A percentile compares a stretch with the other conserved stretches of the same genome.
These are phyloP conservation scores for Malus hybrid DNA, from an alignment of 331 rosid genomes.

Conservation along the genomic window DNA sequence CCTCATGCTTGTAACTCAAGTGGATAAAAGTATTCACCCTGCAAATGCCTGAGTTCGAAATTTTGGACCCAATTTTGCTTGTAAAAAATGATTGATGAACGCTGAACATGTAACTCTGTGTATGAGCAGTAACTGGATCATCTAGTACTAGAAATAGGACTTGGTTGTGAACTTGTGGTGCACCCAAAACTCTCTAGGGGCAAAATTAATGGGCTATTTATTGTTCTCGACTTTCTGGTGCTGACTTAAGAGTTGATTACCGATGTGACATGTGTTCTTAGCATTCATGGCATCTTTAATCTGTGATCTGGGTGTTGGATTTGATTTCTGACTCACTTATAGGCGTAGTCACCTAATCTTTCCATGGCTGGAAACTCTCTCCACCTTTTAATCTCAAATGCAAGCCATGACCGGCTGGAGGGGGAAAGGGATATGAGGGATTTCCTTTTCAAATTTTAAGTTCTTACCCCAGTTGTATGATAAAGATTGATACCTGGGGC, in stretches of 20 bases:
- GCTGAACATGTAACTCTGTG: too few relatives aligned
- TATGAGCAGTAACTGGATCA: background rate
- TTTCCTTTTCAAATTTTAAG: background rate
- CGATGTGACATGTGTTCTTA: background rate
- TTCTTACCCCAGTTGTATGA: background rate
- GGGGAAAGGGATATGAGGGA: background rate
- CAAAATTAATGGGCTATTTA: background rate
- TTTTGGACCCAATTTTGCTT: too few relatives aligned
- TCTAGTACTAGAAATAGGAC: background rate
- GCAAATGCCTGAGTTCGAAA: too few relatives aligned
- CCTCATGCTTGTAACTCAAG: too few relatives aligned
- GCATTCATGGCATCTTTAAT: conserved; percentile 2
- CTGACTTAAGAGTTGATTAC: background rate
- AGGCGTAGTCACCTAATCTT: background rate
- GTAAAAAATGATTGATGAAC: too few relatives aligned
- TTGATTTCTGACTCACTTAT: background rate
- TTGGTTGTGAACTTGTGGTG: too few relatives aligned
- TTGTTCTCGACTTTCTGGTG: background rate
- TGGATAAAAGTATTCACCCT: too few relatives aligned
- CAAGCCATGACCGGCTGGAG: background rate
- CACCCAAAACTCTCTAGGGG: background rate
- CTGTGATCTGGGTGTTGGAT: background rate
- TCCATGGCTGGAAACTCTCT: background rate
- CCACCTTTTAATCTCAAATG: background rate
- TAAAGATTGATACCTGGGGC: background rate